Evolutionary conservation across 805 yeast genomes (phyloP).

Genomic region (Blastobotrys attinorum): DNA sequence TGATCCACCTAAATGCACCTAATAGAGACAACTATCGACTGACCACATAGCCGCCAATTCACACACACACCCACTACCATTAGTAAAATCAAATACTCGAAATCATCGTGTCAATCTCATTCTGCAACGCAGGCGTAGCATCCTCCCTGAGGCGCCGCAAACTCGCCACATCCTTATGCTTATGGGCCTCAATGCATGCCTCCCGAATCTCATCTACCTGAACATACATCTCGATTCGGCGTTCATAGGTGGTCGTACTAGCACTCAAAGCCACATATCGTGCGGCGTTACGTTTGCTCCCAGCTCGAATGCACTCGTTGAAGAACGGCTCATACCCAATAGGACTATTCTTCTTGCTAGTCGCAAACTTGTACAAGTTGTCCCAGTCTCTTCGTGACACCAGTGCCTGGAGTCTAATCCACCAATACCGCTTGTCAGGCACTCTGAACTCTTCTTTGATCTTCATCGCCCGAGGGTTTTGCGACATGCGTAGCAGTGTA

Average conservation of each 20-base stretch:
- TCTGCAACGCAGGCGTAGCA: slow-evolving; percentile 12
- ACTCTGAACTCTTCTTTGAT: slow-evolving; percentile 48
- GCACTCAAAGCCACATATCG: slow-evolving; percentile 50
- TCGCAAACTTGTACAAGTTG: slow-evolving; percentile 46
- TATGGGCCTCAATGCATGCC: slow-evolving; percentile 28
- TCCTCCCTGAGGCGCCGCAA: slow-evolving; percentile 15
- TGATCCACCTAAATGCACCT: too few relatives aligned
- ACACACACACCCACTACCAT: too few relatives aligned
- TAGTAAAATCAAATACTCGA: too few relatives aligned
- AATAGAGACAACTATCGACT: too few relatives aligned
- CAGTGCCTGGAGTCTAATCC: slow-evolving; percentile 42
- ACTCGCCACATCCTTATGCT: slow-evolving; percentile 19
- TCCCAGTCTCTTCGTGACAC: slow-evolving; percentile 45
- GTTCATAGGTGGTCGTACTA: slow-evolving; percentile 35
- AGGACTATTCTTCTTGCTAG: slow-evolving; percentile 48
- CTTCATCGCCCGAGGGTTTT: slow-evolving; percentile 41
- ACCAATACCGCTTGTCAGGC: slow-evolving; percentile 48
- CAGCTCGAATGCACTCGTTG: slow-evolving; percentile 43
- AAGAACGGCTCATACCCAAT: slow-evolving; percentile 66
- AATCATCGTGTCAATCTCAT: slow-evolving; percentile 11
- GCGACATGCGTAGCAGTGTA: slow-evolving; percentile 40
- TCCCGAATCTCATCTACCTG: slow-evolving; percentile 39
- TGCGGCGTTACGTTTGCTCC: slow-evolving; percentile 53
- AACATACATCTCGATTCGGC: slow-evolving; percentile 43
- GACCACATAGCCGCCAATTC: too few relatives aligned